These are phyloP conservation scores for Dendrobium nobile DNA, from an alignment of 106 monocot genomes.

Conservation along the genomic window DNA sequence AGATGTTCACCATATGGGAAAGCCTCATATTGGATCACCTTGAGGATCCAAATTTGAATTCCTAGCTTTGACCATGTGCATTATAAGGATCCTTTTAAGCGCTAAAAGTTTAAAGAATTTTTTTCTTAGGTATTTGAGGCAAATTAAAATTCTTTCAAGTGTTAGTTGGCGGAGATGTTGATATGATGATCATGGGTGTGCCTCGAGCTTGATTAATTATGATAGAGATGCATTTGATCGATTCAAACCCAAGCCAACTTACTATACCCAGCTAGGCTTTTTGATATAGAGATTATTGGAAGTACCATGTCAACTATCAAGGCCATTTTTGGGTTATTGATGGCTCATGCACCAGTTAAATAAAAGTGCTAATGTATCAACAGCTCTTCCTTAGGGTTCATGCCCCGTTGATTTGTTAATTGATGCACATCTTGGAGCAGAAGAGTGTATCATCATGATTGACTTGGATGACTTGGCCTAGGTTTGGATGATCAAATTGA, in stretches of 20 bases:
- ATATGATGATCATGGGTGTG: background rate
- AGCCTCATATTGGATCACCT: background rate
- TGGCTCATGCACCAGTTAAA: background rate
- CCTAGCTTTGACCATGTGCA: background rate
- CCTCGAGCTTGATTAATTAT: background rate
- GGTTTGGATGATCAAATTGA: no score
- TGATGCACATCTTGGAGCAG: no score
- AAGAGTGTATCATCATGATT: no score
- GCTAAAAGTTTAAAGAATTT: background rate
- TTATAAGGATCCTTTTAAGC: background rate
- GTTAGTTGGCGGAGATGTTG: background rate
- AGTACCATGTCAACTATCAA: background rate
- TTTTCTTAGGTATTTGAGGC: background rate
- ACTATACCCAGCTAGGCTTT: background rate
- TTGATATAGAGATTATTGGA: background rate
- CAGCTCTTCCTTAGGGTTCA: no score
- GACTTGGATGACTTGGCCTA: no score
- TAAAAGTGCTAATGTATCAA: no score
- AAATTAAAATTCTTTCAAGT: background rate
- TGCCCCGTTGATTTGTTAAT: no score
- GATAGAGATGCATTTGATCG: background rate
- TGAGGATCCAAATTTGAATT: background rate
- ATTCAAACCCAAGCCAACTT: background rate
- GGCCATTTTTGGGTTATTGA: background rate
- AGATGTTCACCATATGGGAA: background rate